Evolutionary conservation across 176 grass and related monocot species (phyloP).

Genomic region (Pharus latifolius): DNA sequence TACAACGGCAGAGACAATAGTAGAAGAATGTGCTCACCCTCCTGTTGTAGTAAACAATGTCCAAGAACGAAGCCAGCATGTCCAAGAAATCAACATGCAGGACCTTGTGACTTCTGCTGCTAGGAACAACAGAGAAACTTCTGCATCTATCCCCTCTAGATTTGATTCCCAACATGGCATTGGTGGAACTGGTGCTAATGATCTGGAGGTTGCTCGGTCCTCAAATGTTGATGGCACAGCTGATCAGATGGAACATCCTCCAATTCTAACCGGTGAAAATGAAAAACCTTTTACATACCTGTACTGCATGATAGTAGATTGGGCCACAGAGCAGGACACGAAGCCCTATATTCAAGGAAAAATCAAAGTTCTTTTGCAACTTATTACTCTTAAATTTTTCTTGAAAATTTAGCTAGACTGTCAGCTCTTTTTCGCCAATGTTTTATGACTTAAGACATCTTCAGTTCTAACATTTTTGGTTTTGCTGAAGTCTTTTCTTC

Average conservation of each 20-base stretch:
- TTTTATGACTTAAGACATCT: neutral
- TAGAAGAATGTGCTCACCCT: conserved; percentile 11
- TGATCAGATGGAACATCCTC: conserved; percentile 24
- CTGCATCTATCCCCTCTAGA: conserved; percentile 3
- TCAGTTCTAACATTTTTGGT: neutral
- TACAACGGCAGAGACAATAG: conserved; percentile 14
- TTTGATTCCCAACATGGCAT: conserved; percentile 3
- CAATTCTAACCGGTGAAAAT: conserved; percentile 50
- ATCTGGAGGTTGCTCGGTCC: conserved; percentile 11
- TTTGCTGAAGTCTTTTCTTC: neutral
- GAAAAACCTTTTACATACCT: conserved; percentile 84
- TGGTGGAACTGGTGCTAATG: conserved; percentile 9
- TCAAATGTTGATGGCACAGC: conserved; percentile 19
- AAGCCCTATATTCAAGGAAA: conserved; percentile 51
- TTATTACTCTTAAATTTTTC: conserved; percentile 1
- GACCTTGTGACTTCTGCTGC: conserved; percentile 21
- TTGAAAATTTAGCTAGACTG: neutral
- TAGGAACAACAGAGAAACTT: conserved; percentile 15
- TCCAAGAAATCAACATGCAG: conserved; percentile 23
- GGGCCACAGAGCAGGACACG: conserved; percentile 39
- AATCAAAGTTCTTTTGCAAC: conserved; percentile 54
- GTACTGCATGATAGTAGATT: conserved; percentile 46
- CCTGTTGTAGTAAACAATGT: conserved; percentile 12
- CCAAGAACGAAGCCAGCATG: neutral
- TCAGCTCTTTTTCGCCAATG: neutral